Evolutionary conservation across 352 stramenopile genomes (phyloP).

Genomic region (Blastocystis sp.): DNA sequence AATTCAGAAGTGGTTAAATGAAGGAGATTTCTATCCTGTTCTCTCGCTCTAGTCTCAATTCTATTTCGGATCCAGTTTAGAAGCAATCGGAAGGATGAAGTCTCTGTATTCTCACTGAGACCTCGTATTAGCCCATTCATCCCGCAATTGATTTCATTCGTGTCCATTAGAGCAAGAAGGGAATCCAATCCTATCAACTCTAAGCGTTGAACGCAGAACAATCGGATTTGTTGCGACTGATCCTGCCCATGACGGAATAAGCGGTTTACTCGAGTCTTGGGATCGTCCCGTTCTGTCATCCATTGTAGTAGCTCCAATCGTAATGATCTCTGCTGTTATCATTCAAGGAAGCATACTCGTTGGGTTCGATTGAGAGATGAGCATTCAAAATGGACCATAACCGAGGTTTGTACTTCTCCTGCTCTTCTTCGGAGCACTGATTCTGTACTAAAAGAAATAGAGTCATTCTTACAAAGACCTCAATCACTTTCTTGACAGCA

Average conservation of each 20-base stretch:
- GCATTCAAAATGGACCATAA: background rate
- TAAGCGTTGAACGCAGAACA: background rate
- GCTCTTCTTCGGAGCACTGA: background rate
- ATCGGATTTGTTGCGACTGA: background rate
- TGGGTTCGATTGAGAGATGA: slow-evolving; percentile 23
- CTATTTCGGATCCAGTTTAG: background rate
- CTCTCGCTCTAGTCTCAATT: background rate
- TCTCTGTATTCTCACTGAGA: background rate
- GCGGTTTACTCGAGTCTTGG: background rate
- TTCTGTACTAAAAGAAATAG: background rate
- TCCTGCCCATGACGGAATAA: background rate
- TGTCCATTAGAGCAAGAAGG: background rate
- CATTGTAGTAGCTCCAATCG: background rate
- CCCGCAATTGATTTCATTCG: background rate
- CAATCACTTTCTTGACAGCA: background rate
- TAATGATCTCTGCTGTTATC: background rate
- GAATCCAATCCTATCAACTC: background rate
- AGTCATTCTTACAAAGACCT: background rate
- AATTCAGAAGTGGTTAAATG: background rate
- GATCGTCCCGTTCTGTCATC: background rate
- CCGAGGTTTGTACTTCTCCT: background rate
- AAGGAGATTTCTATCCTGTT: background rate
- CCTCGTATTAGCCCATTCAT: background rate
- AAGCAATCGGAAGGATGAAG: background rate
- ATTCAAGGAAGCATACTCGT: background rate